Base-by-base conservation (phyloP, 169 alveolate species). In the Blepharisma undulans region DNA sequence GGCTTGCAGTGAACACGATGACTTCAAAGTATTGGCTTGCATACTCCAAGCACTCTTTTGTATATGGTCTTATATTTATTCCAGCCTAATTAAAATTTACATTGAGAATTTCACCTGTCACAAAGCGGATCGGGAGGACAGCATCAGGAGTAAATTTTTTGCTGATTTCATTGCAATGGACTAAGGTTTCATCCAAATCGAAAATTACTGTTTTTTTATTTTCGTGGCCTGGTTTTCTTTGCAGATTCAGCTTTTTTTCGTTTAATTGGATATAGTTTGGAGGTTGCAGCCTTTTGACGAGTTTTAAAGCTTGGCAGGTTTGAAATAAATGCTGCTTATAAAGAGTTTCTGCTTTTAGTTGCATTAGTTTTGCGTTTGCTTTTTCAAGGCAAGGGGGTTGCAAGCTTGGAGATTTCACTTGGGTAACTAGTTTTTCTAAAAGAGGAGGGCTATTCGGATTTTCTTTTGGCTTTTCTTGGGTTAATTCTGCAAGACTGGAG, bases 121-220 rank as follows among this genome's bases (percentile, higher is more conserved):
- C 93, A 88, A 92, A 92, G 87, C 72, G 89, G 27, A 90, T 90
- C 22, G 91, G 94, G 30, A 91, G 87, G 18, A 79, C 32, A 12
- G 74, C 87, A 30, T 92, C 93, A 18, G 91, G 61, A 1, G 91
- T 89, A 21, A 88, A 92, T 33, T 79, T 72, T 25, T 81, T 60
- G 61, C 36, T 30, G 7, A 30, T 29, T n/a, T 79, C 87, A 79
- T 92, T 95, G 95, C 93, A 96, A 84, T 96, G 97, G 5, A 96
- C 93, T 21, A 96, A 88, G 10, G 98, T 96, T 90, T 96, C 98
- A 81, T 96, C 98, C 18, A 96, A 82, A 90, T 96, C 98, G 61
- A 96, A 90, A 8, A 96, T 93, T 27, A 95, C 90, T 21, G 96
- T 93, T 36, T 92, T 93, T 33, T 79, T 79, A 27, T 79, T 30